A percentile compares a stretch with the other conserved stretches of the same genome.
phyloP scores from a whole-genome alignment of 129 eudicot species.

The Glebionis coronaria region DNA sequence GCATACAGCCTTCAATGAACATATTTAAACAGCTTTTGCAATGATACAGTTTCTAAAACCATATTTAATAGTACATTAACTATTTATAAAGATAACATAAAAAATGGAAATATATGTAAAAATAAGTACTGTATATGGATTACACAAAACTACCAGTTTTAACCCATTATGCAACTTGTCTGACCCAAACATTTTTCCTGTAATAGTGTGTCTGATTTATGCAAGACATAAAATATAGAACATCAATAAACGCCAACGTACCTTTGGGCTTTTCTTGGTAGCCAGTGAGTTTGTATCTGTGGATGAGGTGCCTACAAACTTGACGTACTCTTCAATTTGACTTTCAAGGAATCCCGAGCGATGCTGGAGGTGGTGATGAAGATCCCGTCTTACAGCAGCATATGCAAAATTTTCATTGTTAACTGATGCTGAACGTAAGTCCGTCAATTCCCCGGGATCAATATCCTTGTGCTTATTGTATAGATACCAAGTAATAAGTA shows the following conservation, averaged over 20 bases:
- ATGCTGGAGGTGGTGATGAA: conserved; percentile 73
- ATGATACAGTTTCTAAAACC: no score
- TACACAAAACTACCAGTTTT: background rate
- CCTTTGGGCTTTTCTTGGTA: conserved; percentile 74
- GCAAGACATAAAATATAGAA: background rate
- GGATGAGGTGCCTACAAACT: conserved; percentile 45
- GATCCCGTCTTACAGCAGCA: conserved; percentile 67
- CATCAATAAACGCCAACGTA: background rate
- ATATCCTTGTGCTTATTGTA: conserved; percentile 61
- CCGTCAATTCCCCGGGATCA: conserved; percentile 89
- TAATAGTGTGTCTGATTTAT: background rate
- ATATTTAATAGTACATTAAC: no score
- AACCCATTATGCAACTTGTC: background rate
- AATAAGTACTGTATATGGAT: no score
- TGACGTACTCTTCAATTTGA: conserved; percentile 52
- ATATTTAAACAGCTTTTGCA: background rate
- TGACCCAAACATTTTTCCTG: background rate
- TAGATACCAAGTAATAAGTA: conserved; percentile 71
- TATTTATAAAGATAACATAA: no score
- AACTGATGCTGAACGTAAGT: conserved; percentile 90
- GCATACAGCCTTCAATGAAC: background rate
- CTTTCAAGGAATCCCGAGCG: conserved; percentile 47
- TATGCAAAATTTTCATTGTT: conserved; percentile 86
- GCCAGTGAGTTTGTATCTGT: conserved; percentile 40
- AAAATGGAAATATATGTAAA: no score